phyloP scores from a whole-genome alignment of 2,329 filamentous ascomycete species.

The Aureobasidium lini region DNA sequence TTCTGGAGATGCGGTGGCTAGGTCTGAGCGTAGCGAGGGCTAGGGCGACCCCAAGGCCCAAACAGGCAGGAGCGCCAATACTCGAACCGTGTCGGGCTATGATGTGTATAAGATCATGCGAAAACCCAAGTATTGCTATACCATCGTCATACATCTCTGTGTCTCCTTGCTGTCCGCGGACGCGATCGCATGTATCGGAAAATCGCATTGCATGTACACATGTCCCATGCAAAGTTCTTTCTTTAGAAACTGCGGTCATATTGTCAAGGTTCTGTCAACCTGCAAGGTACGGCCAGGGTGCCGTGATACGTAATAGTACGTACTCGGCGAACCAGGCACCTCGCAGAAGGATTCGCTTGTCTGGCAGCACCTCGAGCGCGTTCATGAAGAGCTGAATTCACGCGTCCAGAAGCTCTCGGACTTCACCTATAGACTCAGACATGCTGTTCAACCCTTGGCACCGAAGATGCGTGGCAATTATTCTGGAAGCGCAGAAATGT shows the following conservation, averaged over 20 bases:
- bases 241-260: neutral
- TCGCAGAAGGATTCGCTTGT: constrained; percentile 1
- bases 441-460: neutral
- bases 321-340: neutral
- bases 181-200: neutral
- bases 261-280: constrained; percentile 9
- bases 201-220: neutral
- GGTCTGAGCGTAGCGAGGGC: constrained; percentile 7
- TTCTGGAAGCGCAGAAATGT: constrained; percentile 11
- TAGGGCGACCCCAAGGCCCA: neutral
- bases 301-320: neutral
- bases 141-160: neutral
- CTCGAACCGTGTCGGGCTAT: neutral
- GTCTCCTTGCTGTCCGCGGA: neutral
- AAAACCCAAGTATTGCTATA: neutral
- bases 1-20: constrained; percentile 1
- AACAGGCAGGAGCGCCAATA: constrained; percentile 4
- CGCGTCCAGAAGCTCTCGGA: neutral
- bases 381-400: neutral
- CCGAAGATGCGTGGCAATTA: neutral
- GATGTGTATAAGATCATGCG: neutral
- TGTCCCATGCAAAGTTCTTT: neutral
- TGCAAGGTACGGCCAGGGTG: constrained; percentile 3
- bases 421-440: neutral
- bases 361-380: neutral